Evolutionary conservation across 2,329 filamentous ascomycete species (phyloP), one percentile per base, ranked within the genome.

Genomic region (Talaromyces amestolkiae): DNA sequence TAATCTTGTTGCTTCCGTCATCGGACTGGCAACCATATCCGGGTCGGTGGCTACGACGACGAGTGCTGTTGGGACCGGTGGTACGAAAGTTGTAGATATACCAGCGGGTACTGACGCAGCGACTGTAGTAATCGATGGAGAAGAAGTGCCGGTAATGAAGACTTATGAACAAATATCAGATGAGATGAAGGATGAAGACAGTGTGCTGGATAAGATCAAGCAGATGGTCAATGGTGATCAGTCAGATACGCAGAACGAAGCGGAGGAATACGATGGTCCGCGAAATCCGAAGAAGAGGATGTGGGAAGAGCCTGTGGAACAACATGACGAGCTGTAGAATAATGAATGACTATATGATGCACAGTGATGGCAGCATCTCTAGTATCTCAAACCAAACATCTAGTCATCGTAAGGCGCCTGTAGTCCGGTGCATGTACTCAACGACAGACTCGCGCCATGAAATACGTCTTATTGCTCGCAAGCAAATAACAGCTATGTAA

Each of bases 1-100:
- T 72, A 87, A 85, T 33, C 76, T 86, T 61, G 76, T 85, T 15
- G 81, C 88, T 66, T 82, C 83, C 17, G 79, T 88, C 2, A 77
- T 90, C 24, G 82, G 82, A 37, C 82, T 79, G 1, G 77, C 88
- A 15, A 82, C 85, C 0, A 63, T 77, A 0, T 70, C 75, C 3
- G 72, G 70, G 49, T 69, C 70, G 45, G 69, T 71, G 15, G 72
- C 72, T 47, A 66, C 70, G 15, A 67, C 71, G 58, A 70, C 66
- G 9, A 66, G 62, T 39, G 70, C 66, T 17, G 45, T 54, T 51
- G 64, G 51, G 33, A 35, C 33, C 61, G 68, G 71, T 22, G 69
- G 65, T 56, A 65, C 69, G n/a, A 63, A 68, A n/a, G 67, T 67
- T 31, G 67, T 69, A 61, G 67, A 66, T 13, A 66, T 70, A 5